A percentile compares a stretch with the other conserved stretches of the same genome.
These are phyloP conservation scores for Sporobolomyces pararoseus DNA, from an alignment of 768 basidiomycete genomes.

Conservation along the genomic window DNA sequence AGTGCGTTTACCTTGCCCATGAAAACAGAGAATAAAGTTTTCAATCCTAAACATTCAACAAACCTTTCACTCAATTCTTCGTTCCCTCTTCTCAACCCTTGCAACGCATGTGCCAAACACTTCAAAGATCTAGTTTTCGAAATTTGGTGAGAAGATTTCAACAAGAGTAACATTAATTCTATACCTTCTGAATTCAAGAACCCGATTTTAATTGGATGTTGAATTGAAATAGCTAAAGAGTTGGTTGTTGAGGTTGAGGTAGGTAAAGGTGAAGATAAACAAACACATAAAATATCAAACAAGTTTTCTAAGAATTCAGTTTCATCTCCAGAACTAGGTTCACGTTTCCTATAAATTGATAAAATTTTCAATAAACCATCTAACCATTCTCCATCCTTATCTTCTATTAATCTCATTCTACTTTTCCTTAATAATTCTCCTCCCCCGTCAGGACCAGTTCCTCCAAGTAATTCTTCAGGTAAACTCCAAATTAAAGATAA, in stretches of 20 bases:
- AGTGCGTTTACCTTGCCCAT: conserved; percentile 75
- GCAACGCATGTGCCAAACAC: conserved; percentile 79
- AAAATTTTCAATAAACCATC: conserved; percentile 33
- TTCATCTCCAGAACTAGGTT: conserved; percentile 62
- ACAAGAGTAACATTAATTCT: conserved; percentile 96
- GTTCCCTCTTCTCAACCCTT: conserved; percentile 54
- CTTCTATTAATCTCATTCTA: conserved; percentile 61
- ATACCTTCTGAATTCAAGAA: conserved; percentile 90
- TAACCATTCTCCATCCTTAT: conserved; percentile 18
- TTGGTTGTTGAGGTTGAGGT: not conserved
- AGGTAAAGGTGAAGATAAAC: conserved; percentile 52
- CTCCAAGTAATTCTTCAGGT: conserved; percentile 22
- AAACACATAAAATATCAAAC: conserved; percentile 84
- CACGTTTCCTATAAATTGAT: conserved; percentile 38
- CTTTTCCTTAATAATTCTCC: conserved; percentile 54
- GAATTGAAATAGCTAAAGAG: conserved; percentile 50
- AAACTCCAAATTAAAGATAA: conserved; percentile 71
- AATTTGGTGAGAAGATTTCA: conserved; percentile 62
- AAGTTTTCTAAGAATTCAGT: conserved; percentile 97
- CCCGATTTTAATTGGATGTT: conserved; percentile 68
- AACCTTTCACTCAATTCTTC: conserved; percentile 72
- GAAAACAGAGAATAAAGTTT: conserved; percentile 80
- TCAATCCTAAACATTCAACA: conserved; percentile 79
- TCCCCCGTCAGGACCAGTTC: conserved; percentile 7
- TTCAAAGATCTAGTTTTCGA: conserved; percentile 61